phyloP scores from a whole-genome alignment of 2,329 filamentous ascomycete species.

The Xylaria sp. region DNA sequence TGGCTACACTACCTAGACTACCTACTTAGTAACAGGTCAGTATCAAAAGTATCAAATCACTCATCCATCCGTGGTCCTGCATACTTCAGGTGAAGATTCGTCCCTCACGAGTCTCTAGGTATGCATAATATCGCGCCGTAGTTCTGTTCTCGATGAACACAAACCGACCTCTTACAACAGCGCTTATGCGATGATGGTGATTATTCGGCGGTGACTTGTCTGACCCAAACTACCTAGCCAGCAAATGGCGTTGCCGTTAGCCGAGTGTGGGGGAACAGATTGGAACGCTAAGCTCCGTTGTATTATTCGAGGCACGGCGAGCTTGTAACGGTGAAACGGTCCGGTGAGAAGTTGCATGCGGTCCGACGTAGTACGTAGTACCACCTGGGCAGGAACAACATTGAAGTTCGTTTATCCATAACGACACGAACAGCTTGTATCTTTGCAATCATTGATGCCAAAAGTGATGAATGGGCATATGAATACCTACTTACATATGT shows the following conservation, averaged over 20 bases:
- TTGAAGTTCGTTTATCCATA: too few species aligned
- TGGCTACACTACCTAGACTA: too few species aligned
- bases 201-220: not conserved
- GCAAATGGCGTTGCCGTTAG: conserved; percentile 21
- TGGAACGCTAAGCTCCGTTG: too few species aligned
- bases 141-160: not conserved
- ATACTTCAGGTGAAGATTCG: not conserved
- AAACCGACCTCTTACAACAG: not conserved
- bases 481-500: too few species aligned
- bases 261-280: conserved; percentile 21
- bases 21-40: too few species aligned
- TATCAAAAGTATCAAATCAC: too few species aligned
- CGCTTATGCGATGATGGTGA: not conserved
- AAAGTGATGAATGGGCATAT: too few species aligned
- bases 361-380: too few species aligned
- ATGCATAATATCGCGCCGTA: not conserved
- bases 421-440: too few species aligned
- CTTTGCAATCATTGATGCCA: too few species aligned
- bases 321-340: not conserved
- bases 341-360: too few species aligned
- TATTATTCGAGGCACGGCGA: not conserved
- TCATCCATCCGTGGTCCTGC: not conserved
- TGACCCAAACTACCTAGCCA: not conserved
- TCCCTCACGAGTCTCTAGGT: not conserved
- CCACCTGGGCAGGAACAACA: too few species aligned